A percentile compares a stretch with the other conserved stretches of the same genome.
Evolutionary conservation across 768 basidiomycete species (phyloP).

Genomic region (Amanita exitialis): DNA sequence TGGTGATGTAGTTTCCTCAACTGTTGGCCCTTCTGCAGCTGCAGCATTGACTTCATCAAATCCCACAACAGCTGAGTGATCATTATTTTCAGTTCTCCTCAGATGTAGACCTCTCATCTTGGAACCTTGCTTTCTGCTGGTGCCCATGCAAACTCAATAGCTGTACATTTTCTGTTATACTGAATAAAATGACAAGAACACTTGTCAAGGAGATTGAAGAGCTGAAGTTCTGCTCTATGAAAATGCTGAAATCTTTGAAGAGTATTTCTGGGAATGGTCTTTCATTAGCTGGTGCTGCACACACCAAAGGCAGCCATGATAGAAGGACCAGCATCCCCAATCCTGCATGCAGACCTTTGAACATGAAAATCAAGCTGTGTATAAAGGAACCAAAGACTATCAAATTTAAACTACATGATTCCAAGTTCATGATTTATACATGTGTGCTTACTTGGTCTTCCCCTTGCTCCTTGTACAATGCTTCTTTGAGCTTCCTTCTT

Average conservation of each 20-base stretch:
- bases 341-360: not conserved
- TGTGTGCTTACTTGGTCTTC: too few relatives aligned
- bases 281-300: not conserved
- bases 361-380: not conserved
- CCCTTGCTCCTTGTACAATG: too few relatives aligned
- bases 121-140: constrained; percentile 1
- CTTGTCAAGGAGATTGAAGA: constrained; percentile 10
- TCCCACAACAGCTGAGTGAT: too few relatives aligned
- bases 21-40: too few relatives aligned
- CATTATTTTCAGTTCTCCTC: not conserved
- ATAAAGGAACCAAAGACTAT: too few relatives aligned
- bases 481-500: too few relatives aligned
- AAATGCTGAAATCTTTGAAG: constrained; percentile 10
- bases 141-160: constrained; percentile 11
- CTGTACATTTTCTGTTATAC: constrained; percentile 11
- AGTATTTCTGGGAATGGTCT: constrained; percentile 10
- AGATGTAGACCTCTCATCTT: not conserved
- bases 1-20: too few relatives aligned
- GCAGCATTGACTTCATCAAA: too few relatives aligned
- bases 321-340: not conserved
- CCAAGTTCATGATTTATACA: too few relatives aligned
- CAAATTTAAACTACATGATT: too few relatives aligned
- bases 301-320: not conserved
- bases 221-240: constrained; percentile 10
- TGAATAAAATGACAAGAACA: constrained; percentile 11